A percentile compares a stretch with the other conserved stretches of the same genome.
phyloP scores from a whole-genome alignment of 257 asterid genomes.

The Ajuga chamaepitys region DNA sequence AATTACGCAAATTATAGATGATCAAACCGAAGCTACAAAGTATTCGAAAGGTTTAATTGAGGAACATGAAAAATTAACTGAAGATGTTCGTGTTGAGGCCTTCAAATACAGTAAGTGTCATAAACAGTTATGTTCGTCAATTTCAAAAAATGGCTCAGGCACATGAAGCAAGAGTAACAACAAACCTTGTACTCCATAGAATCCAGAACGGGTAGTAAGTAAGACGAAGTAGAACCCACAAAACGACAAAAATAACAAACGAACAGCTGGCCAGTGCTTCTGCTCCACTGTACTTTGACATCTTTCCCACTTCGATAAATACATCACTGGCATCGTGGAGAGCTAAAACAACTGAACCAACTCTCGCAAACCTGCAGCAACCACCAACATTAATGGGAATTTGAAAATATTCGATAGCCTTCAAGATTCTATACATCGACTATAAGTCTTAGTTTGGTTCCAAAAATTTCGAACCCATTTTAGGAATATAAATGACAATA shows the following conservation, averaged over 20 bases:
- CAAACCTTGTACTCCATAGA: slow-evolving; percentile 87
- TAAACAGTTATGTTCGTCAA: too few relatives aligned
- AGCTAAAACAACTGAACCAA: slow-evolving; percentile 77
- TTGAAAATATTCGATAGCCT: too few relatives aligned
- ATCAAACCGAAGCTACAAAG: too few relatives aligned
- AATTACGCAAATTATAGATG: too few relatives aligned
- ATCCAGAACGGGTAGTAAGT: slow-evolving; percentile 83
- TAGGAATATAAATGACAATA: neutral
- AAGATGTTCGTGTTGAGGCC: too few relatives aligned
- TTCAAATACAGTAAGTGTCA: too few relatives aligned
- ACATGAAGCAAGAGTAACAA: neutral
- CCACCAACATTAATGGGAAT: neutral
- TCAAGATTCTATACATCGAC: too few relatives aligned
- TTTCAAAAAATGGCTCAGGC: neutral
- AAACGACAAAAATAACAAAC: slow-evolving; percentile 59
- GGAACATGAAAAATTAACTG: too few relatives aligned
- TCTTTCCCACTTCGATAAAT: slow-evolving; percentile 82
- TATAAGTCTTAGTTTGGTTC: too few relatives aligned
- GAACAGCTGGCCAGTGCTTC: slow-evolving; percentile 76
- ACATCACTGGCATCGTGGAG: slow-evolving; percentile 95
- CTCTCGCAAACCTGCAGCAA: slow-evolving; percentile 70
- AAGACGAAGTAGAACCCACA: slow-evolving; percentile 76
- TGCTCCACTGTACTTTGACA: slow-evolving; percentile 91
- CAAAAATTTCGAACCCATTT: too few relatives aligned
- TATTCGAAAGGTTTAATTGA: too few relatives aligned